phyloP scores from a whole-genome alignment of 331 rosid species.

The Acacia concinna region DNA sequence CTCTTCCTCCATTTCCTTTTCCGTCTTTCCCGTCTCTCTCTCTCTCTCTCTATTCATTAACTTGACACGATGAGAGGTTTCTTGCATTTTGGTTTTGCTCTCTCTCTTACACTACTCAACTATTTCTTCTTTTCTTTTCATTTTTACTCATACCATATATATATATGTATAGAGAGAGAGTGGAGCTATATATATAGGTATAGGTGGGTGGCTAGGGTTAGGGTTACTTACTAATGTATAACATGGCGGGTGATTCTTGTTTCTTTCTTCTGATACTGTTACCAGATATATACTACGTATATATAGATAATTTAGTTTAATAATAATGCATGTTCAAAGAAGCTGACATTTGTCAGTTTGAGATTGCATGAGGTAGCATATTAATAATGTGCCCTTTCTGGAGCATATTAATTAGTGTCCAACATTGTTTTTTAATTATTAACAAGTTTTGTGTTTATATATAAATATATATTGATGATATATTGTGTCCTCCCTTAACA shows the following conservation, averaged over 20 bases:
- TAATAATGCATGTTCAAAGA: conserved; percentile 26
- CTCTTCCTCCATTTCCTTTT: conserved; percentile 36
- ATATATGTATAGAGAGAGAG: background rate
- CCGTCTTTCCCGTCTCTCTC: conserved; percentile 37
- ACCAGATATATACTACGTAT: conserved; percentile 7
- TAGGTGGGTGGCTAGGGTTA: background rate
- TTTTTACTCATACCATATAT: background rate
- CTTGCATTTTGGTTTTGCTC: conserved; percentile 56
- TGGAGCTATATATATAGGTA: background rate
- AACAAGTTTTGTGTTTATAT: conserved; percentile 14
- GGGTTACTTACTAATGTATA: background rate
- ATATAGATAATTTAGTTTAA: conserved; percentile 5
- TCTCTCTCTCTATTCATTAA: conserved; percentile 34
- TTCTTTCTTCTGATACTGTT: background rate
- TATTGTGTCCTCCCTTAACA: conserved; percentile 54
- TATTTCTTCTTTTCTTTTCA: background rate
- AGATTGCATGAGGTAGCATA: conserved; percentile 35
- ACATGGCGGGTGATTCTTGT: background rate
- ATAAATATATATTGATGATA: background rate
- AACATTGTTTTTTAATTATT: background rate
- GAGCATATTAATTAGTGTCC: conserved; percentile 42
- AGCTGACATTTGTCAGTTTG: conserved; percentile 50
- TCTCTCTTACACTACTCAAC: conserved; percentile 17
- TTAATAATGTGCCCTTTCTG: conserved; percentile 29
- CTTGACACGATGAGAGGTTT: conserved; percentile 41